phyloP scores from a whole-genome alignment of 805 yeast species.

The Teunomyces kruisii region DNA sequence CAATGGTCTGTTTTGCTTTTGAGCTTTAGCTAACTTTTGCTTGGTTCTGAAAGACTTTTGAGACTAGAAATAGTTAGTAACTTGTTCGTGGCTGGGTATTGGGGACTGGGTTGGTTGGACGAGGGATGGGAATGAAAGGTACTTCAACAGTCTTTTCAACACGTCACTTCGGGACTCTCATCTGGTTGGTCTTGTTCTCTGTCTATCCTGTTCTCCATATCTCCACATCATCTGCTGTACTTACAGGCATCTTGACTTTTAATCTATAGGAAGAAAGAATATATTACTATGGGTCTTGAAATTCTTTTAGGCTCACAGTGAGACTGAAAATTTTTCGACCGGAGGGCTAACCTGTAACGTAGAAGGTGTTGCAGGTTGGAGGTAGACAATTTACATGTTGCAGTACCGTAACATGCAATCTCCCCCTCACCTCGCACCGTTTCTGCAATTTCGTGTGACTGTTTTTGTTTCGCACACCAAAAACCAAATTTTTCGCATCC shows the following conservation, averaged over 20 bases:
- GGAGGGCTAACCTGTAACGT: background rate
- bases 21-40: conserved; percentile 98
- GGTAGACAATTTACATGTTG: conserved; percentile 3
- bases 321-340: conserved; percentile 10
- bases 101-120: too few relatives aligned
- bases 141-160: too few relatives aligned
- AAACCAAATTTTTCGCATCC: background rate
- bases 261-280: conserved; percentile 11
- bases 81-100: background rate
- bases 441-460: background rate
- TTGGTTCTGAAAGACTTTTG: conserved; percentile 95
- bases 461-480: background rate
- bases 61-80: conserved; percentile 54
- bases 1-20: conserved; percentile 98
- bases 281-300: conserved; percentile 4
- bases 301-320: conserved; percentile 3
- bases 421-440: background rate
- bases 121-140: too few relatives aligned
- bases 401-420: background rate
- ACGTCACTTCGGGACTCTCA: background rate
- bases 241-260: conserved; percentile 43
- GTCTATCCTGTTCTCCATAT: background rate
- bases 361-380: background rate
- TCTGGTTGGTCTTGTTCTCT: background rate
- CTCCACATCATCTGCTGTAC: conserved; percentile 19